Evolutionary conservation across 2,329 filamentous ascomycete genomes (phyloP), one percentile per base, ranked within the genome.

Genomic region (Colletotrichum viniferum): DNA sequence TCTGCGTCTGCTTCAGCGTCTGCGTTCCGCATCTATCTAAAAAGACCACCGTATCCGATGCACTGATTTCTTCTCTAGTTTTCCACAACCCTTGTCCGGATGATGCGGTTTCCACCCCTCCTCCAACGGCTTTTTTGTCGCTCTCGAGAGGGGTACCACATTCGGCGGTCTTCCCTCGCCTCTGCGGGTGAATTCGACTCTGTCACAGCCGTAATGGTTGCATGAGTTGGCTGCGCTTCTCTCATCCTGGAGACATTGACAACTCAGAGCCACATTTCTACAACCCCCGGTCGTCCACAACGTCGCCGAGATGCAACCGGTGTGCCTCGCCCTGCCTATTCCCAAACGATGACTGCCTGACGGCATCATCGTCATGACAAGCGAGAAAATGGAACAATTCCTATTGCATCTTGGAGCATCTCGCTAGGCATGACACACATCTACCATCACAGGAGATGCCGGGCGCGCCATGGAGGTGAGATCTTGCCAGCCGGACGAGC

Each of bases 191-290:
- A 60, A 36, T 61, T 61, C 36, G 26, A 69, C 21, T 38, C 32
- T 69, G 21, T 48, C 70, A 73, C 58, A 60, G 58, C 34, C 34
- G 75, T 76, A 64, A 78, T 73, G 76, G 78, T 79, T 79, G 78
- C 77, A 63, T 77, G 70, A 65, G 70, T 16, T 74, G 70, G 68
- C 71, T 73, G 56, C 74, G 61, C 72, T 75, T 67, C 63, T 48
- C 48, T 36, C 32, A 52, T 36, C 58, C 28, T 52, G 61, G 58
- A 62, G 28, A 63, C 55, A 32, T 32, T 62, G 75, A 77, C 75
- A 77, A 76, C 75, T 71, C 75, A 77, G 68, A 76, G 75, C 63
- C 71, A 76, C 74, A 70, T 73, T 61, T 69, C 21, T n/a, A 13
- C 21, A 21, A 26, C 62, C 71, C 74, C 74, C 48, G 38, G 71